Percentiles rank a stretch among this genome's conserved stretches.
Conservation (phyloP, 2,329 filamentous ascomycete species). For the Aspergillus vadensis region DNA sequence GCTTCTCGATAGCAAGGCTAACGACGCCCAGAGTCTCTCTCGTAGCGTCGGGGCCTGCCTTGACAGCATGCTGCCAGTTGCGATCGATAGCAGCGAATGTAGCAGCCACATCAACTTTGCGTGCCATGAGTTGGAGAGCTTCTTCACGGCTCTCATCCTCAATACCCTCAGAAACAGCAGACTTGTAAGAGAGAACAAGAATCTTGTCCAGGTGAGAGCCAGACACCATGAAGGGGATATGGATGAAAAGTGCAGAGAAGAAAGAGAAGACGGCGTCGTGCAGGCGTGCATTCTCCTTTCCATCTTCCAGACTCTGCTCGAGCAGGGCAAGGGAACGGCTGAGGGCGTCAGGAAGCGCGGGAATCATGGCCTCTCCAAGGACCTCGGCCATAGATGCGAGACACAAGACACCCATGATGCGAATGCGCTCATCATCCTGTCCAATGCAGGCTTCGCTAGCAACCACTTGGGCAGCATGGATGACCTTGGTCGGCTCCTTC, state of each 20-base stretch:
- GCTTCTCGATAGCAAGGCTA: constrained; percentile 70
- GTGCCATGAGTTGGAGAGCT: constrained; percentile 73
- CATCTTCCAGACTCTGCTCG: constrained; percentile 59
- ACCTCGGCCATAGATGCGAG: constrained; percentile 88
- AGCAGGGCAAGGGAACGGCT: constrained; percentile 73
- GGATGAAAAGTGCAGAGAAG: constrained; percentile 74
- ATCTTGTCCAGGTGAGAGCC: constrained; percentile 71
- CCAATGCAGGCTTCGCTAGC: constrained; percentile 75
- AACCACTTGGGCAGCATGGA: constrained; percentile 74
- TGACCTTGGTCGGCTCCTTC: constrained; percentile 77
- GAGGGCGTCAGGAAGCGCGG: constrained; percentile 75
- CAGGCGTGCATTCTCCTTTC: constrained; percentile 61
- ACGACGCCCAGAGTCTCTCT: constrained; percentile 71
- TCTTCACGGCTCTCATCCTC: constrained; percentile 66
- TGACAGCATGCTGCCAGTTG: constrained; percentile 69
- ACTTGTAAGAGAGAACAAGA: constrained; percentile 70
- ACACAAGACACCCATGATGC: constrained; percentile 82
- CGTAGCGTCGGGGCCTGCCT: constrained; percentile 64
- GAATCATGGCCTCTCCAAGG: constrained; percentile 80
- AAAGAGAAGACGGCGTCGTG: constrained; percentile 83
- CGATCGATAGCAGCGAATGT: constrained; percentile 71
- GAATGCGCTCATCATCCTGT: constrained; percentile 69
- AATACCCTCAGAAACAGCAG: constrained; percentile 64
- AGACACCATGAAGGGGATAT: constrained; percentile 88
- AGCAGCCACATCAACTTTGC: constrained; percentile 74